Conservation (phyloP, 2,329 filamentous ascomycete genomes). For the Podosphaera leucotricha region DNA sequence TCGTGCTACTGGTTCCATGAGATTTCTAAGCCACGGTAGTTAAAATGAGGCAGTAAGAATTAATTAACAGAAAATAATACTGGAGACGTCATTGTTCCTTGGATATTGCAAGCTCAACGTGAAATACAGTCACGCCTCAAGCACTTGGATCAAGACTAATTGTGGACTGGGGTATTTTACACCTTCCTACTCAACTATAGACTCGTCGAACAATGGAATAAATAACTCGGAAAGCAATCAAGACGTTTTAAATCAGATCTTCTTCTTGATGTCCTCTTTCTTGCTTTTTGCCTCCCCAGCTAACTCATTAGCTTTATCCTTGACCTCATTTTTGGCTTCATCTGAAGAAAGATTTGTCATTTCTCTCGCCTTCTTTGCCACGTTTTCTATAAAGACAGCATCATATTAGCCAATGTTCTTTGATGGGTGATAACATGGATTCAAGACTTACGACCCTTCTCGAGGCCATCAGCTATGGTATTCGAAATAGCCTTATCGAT, state of each 20-base stretch:
- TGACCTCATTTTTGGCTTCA: slow-evolving; percentile 19
- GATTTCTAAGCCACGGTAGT: too few relatives aligned
- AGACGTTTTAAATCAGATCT: slow-evolving; percentile 7
- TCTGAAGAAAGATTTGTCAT: slow-evolving; percentile 17
- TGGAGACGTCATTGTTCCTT: too few relatives aligned
- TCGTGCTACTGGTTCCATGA: too few relatives aligned
- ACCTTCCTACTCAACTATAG: not conserved
- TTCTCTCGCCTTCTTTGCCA: slow-evolving; percentile 25
- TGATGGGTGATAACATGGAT: not conserved
- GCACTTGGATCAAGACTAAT: not conserved
- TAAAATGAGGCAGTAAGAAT: too few relatives aligned
- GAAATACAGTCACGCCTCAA: not conserved
- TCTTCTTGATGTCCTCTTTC: slow-evolving; percentile 18
- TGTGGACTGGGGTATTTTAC: not conserved
- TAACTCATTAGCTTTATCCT: slow-evolving; percentile 17
- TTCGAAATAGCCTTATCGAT: slow-evolving; percentile 36
- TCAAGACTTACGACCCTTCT: slow-evolving; percentile 27
- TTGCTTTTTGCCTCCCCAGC: slow-evolving; percentile 17
- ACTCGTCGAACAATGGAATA: not conserved
- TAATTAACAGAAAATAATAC: too few relatives aligned
- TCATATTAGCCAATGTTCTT: not conserved
- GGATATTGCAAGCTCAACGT: too few relatives aligned
- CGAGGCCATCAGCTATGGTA: slow-evolving; percentile 37
- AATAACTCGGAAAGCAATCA: not conserved
- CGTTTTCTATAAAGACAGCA: slow-evolving; percentile 13